These are phyloP conservation scores for Vaccinium myrtillus DNA, from an alignment of 148 eudicot genomes.

Conservation along the genomic window DNA sequence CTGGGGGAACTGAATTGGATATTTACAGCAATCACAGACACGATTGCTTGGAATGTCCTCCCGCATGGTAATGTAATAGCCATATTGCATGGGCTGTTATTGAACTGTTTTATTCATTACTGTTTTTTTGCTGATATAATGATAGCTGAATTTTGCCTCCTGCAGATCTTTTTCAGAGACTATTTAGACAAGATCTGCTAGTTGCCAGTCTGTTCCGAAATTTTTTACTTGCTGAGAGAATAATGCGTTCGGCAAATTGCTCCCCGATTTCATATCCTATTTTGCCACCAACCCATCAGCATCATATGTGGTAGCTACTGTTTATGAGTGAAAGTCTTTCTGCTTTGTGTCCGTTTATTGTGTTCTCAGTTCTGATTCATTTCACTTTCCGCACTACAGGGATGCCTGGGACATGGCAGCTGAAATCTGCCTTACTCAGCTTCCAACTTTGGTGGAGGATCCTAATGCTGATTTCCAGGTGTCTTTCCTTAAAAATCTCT, in stretches of 20 bases:
- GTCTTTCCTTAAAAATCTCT: background rate
- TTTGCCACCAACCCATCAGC: slow-evolving; percentile 97
- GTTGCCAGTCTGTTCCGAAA: slow-evolving; percentile 97
- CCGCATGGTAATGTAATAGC: slow-evolving; percentile 65
- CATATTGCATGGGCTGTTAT: background rate
- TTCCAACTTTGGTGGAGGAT: slow-evolving; percentile 72
- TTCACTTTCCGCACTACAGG: slow-evolving; percentile 39
- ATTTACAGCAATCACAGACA: slow-evolving; percentile 92
- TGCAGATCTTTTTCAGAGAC: slow-evolving; percentile 89
- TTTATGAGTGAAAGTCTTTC: slow-evolving; percentile 7
- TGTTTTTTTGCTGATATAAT: background rate
- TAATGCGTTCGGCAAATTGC: slow-evolving; percentile 98
- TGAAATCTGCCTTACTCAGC: slow-evolving; percentile 96
- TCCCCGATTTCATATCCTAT: slow-evolving; percentile 89
- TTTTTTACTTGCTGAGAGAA: slow-evolving; percentile 96
- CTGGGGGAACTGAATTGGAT: slow-evolving; percentile 99
- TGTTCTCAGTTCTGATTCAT: slow-evolving; percentile 24
- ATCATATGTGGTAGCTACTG: slow-evolving; percentile 87
- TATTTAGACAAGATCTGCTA: slow-evolving; percentile 94
- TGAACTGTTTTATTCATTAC: background rate
- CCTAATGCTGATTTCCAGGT: slow-evolving; percentile 94
- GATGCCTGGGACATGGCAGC: slow-evolving; percentile 99
- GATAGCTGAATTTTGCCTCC: slow-evolving; percentile 14
- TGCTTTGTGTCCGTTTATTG: slow-evolving; percentile 10
- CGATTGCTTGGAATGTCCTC: slow-evolving; percentile 99